Evolutionary conservation across 345 rosid species (phyloP), one percentile per base, ranked within the genome.

Genomic region (Litchi chinensis): DNA sequence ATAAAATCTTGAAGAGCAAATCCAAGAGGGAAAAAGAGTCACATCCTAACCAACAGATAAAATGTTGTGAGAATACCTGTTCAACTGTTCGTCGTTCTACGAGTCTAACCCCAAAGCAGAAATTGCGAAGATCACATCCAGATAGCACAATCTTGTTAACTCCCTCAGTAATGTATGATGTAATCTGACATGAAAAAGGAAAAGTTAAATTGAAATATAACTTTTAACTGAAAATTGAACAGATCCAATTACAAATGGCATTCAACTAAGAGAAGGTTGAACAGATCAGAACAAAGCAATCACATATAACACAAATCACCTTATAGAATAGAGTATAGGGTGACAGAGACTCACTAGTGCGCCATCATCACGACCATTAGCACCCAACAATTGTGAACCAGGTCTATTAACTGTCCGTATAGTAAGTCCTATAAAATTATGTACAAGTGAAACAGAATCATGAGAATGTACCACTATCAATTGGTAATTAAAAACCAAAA

Each of bases 351-450:
- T 85, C 76, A 85, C 88, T 46, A 77, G 59, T 66, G 83, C 79
- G n/a, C 88, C 85, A 75, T 85, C 80, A 77, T 85, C 88, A 11
- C 88, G 88, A 72, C 88, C 88, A 82, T 77, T 85, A 43, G 82
- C 82, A 65, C 88, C 88, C 21, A 85, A 77, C 66, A 72, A 63
- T 18, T 80, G 88, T 10, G 83, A 70, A 59, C 57, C 83, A 26
- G 73, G 82, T 68, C 88, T 77, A 76, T 77, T 77, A 52, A 63
- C 11, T 18, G 70, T 74, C 73, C 82, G 69, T 37, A 82, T 81
- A 4, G 12, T 24, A 24, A 60, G 8, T 63, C 79, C 86, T 82
- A 80, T 24, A 71, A 77, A 12, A 77, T 41, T 9, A 68, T 18
- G 26, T 13, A 69, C 59, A 60, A 77, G 40, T 19, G 12, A 59